phyloP scores from a whole-genome alignment of 345 rosid genomes.

The Mercurialis annua region DNA sequence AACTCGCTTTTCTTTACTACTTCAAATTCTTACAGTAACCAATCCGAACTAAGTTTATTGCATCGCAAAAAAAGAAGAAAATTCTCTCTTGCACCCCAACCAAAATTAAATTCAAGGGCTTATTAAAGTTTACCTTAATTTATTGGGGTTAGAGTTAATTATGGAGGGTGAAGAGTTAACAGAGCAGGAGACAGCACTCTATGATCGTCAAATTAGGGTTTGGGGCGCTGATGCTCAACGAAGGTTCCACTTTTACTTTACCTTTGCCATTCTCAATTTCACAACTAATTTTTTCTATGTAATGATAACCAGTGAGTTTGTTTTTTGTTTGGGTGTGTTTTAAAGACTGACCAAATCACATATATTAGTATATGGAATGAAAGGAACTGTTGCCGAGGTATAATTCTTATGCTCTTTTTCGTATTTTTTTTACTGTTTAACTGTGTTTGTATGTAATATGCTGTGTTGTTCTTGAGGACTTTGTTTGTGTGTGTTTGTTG shows the following conservation, averaged over 20 bases:
- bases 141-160: conserved; percentile 24
- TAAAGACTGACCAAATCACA: conserved; percentile 77
- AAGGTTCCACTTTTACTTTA: conserved; percentile 37
- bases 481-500: not conserved
- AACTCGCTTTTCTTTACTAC: no score
- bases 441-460: not conserved
- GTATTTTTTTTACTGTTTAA: not conserved
- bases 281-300: not conserved
- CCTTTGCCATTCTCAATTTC: not conserved
- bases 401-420: not conserved
- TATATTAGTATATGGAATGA: conserved; percentile 73
- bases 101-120: no score
- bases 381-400: conserved; percentile 90
- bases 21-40: no score
- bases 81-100: no score
- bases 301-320: not conserved
- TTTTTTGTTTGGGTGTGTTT: conserved; percentile 12
- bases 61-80: no score
- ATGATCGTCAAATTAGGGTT: conserved; percentile 97
- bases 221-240: conserved; percentile 99
- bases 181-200: conserved; percentile 91
- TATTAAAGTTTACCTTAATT: no score
- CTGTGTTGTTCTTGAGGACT: not conserved
- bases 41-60: no score
- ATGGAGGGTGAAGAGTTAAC: conserved; percentile 94